Evolutionary conservation across 1,284 basidiomycete genomes (phyloP), one percentile per base, ranked within the genome.

Genomic region (Apiotrichum mycotoxinovorans): DNA sequence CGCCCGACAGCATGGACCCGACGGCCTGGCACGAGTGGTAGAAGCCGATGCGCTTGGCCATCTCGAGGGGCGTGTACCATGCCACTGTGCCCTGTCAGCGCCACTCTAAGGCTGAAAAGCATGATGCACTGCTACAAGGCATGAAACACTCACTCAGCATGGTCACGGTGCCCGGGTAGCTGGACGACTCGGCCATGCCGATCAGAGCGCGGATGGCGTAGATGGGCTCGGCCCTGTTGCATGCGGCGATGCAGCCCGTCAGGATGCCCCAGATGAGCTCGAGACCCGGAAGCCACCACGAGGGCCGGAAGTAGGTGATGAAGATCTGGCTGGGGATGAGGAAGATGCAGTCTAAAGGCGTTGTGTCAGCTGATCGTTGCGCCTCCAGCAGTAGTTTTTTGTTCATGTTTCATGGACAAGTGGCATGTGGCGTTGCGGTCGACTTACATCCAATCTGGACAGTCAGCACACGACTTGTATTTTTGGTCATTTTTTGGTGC

Each of bases 281-380:
- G 27, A 63, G 57, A 4, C 41, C 60, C 2, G 64, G 56, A 15
- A 64, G 56, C 51, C 59, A 63, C 18, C 60, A 40, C 17, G 61
- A 63, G 5, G 64, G 59, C 3, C 56, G 52, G 54, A 66, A 57
- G 51, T 58, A 54, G 7, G 61, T 64, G 56, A 65, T 64, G 51
- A 64, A 52, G 43, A 60, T 47, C 51, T 64, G 63, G 38, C 63
- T 66, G 15, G 67, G 66, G 60, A 61, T 66, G 30, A 62, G 52
- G 57, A 65, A 65, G 53, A 66, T 66, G 42, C 60, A 61, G 59
- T 66, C 65, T 63, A 54, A n/a, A n/a, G n/a, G n/a, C n/a, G n/a
- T n/a, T n/a, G n/a, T n/a, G n/a, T n/a, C n/a, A n/a, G n/a, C n/a
- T n/a, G n/a, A n/a, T n/a, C n/a, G n/a, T n/a, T n/a, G n/a, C n/a